Conservation (phyloP, 192 early-diverging fungal genomes). For the Irineochytrium annulatum region DNA sequence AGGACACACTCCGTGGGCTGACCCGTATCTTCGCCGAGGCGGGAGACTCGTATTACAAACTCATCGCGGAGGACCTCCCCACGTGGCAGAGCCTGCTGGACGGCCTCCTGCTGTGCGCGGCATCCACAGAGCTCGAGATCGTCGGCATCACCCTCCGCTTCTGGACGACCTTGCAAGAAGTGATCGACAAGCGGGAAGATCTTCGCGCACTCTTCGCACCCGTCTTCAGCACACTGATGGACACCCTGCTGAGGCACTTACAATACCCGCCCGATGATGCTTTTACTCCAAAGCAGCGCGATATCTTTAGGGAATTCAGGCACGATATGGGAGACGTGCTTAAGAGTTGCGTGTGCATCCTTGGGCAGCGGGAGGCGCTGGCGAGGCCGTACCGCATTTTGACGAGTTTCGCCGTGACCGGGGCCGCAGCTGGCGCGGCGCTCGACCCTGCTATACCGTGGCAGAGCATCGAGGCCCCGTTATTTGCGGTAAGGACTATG, state of each 20-base stretch:
- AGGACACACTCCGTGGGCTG: constrained; percentile 73
- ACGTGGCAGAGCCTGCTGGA: constrained; percentile 72
- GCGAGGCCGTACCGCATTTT: constrained; percentile 60
- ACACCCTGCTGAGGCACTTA: constrained; percentile 81
- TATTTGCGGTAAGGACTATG: constrained; percentile 92
- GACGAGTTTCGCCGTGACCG: constrained; percentile 29
- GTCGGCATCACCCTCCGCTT: constrained; percentile 87
- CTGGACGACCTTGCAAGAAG: constrained; percentile 80
- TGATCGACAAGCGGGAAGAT: constrained; percentile 28
- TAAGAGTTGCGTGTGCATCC: constrained; percentile 85
- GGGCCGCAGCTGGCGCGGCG: constrained; percentile 23
- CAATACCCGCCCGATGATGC: constrained; percentile 72
- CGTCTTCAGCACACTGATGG: constrained; percentile 66
- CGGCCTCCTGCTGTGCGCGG: constrained; percentile 78
- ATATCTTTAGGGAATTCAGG: constrained; percentile 94
- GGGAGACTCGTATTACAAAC: constrained; percentile 76
- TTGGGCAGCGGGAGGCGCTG: constrained; percentile 74
- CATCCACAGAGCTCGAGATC: constrained; percentile 76
- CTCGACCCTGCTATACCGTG: constrained; percentile 59
- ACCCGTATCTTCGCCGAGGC: constrained; percentile 88
- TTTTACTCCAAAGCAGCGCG: constrained; percentile 84
- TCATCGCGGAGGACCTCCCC: constrained; percentile 66
- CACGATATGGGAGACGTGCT: constrained; percentile 96
- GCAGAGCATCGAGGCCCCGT: constrained; percentile 92
- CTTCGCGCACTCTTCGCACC: constrained; percentile 57